Conservation (phyloP, 805 yeast species). For the Saturnispora besseyi region DNA sequence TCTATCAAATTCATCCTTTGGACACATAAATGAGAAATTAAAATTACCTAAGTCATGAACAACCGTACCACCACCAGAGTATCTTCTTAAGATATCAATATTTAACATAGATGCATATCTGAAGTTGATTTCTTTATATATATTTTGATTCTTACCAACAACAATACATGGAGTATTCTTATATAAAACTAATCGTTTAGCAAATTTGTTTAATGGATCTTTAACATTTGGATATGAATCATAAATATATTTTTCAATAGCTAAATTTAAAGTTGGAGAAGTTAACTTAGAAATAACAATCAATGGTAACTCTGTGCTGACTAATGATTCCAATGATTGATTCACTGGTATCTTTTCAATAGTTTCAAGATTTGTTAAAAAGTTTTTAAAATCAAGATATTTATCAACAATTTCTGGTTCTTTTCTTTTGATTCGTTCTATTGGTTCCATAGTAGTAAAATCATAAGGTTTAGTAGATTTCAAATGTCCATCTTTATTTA, state of each 20-base stretch:
- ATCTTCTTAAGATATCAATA: conserved; percentile 66
- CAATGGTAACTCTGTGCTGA: conserved; percentile 31
- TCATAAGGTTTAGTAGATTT: neutral
- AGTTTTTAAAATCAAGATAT: neutral
- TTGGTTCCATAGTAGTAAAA: neutral
- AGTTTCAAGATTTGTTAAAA: neutral
- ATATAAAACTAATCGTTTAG: conserved; percentile 60
- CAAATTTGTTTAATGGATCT: conserved; percentile 18
- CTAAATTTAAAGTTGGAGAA: conserved; percentile 69
- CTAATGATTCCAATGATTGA: conserved; percentile 12
- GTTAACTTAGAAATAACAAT: conserved; percentile 48
- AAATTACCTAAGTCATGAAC: conserved; percentile 88
- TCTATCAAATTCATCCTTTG: conserved; percentile 51
- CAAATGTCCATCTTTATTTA: conserved; percentile 9
- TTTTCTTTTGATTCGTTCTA: neutral
- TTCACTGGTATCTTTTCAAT: neutral
- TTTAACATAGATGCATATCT: conserved; percentile 38
- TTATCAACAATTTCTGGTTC: neutral
- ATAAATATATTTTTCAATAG: conserved; percentile 75
- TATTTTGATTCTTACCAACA: conserved; percentile 91
- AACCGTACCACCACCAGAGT: conserved; percentile 95
- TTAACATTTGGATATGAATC: conserved; percentile 44
- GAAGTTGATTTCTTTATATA: conserved; percentile 78
- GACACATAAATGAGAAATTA: conserved; percentile 73
- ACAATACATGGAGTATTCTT: conserved; percentile 81